phyloP scores from a whole-genome alignment of 129 eudicot species.

The Apium graveolens region DNA sequence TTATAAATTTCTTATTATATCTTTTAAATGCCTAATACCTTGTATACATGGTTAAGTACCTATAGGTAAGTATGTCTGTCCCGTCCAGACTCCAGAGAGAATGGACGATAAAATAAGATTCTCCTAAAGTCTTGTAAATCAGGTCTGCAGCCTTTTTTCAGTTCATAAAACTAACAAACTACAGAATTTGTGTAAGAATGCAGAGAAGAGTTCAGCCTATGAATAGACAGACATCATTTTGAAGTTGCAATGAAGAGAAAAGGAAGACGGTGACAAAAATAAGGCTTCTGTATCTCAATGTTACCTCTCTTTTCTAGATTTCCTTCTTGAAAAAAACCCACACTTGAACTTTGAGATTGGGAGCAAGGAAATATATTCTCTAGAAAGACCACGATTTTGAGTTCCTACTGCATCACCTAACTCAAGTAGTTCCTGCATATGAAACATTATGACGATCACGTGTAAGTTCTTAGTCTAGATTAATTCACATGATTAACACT shows the following conservation, averaged over 20 bases:
- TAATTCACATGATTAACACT: background rate
- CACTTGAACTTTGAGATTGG: conserved; percentile 79
- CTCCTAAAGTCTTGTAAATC: background rate
- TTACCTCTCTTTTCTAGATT: conserved; percentile 67
- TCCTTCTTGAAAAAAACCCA: conserved; percentile 62
- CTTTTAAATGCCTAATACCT: background rate
- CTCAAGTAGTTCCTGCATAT: conserved; percentile 75
- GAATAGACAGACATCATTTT: background rate
- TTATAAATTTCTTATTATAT: background rate
- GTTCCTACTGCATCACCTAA: conserved; percentile 95
- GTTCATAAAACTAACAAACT: background rate
- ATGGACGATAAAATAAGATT: background rate
- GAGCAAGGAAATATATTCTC: conserved; percentile 59
- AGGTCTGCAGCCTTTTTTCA: background rate
- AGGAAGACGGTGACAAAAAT: background rate
- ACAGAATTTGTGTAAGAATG: background rate
- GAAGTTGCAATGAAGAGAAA: background rate
- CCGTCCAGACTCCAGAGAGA: background rate
- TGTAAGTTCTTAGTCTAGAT: background rate
- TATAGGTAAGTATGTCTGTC: background rate
- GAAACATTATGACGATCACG: conserved; percentile 8
- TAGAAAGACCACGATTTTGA: conserved; percentile 86
- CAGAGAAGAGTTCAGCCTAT: background rate
- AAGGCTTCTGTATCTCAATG: background rate
- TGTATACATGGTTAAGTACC: background rate